Conservation (phyloP, 768 basidiomycete species). For the Dioszegia aurantiaca region DNA sequence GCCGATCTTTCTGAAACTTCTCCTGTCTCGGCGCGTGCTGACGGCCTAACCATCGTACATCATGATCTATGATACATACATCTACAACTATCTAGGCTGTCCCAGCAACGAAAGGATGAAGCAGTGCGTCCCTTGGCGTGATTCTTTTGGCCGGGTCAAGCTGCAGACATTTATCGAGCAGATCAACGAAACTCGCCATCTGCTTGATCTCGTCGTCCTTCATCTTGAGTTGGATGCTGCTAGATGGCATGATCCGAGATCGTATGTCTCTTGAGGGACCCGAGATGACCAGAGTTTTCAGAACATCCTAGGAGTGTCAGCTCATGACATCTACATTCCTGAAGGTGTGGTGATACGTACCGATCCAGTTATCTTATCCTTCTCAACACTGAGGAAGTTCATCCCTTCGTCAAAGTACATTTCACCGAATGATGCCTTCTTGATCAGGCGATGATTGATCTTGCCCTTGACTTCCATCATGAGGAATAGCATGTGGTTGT, state of each 20-base stretch:
- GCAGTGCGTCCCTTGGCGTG: conserved; percentile 82
- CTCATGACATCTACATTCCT: too few species aligned
- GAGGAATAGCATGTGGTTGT: conserved; percentile 93
- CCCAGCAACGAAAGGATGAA: conserved; percentile 71
- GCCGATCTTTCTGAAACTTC: too few species aligned
- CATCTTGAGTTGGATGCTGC: conserved; percentile 64
- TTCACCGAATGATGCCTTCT: conserved; percentile 87
- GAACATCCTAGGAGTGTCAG: conserved; percentile 63
- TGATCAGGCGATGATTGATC: conserved; percentile 89
- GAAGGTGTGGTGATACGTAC: too few species aligned
- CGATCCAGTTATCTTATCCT: conserved; percentile 74
- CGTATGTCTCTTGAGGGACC: conserved; percentile 79
- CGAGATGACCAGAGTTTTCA: conserved; percentile 75
- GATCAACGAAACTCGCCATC: conserved; percentile 74
- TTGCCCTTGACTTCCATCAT: conserved; percentile 98
- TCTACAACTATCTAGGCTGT: conserved; percentile 53
- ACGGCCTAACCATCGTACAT: background rate
- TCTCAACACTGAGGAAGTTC: conserved; percentile 74
- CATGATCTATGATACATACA: background rate
- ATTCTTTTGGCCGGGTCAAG: conserved; percentile 83
- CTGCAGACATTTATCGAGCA: conserved; percentile 83
- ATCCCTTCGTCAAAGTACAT: conserved; percentile 91
- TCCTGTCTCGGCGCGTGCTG: background rate
- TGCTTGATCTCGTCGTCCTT: conserved; percentile 86
- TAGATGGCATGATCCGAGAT: conserved; percentile 74